Evolutionary conservation across 371 early-diverging fungal species (phyloP), one percentile per base, ranked within the genome.

Genomic region (Blastocladiella emersonii): DNA sequence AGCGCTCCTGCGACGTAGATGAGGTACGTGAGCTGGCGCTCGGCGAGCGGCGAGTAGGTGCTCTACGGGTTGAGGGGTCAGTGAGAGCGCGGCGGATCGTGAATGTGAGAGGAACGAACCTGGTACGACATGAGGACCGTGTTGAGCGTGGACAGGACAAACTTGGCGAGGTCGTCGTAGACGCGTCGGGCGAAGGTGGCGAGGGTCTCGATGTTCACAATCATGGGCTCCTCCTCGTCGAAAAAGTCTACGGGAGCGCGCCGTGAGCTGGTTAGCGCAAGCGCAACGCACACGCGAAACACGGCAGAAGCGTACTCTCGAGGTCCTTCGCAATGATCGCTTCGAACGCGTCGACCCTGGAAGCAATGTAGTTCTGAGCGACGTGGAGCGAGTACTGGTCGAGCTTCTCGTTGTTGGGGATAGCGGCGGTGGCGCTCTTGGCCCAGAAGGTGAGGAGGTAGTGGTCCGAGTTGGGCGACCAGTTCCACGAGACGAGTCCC

Each of bases 381-480:
- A 72, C 67, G 30, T 35, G 27, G 12, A n/a, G n/a, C 6, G 44
- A 15, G 37, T 12, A 59, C 25, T 37, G 32, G 41, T 34, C 27
- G 17, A 59, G 30, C 37, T 32, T 15, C 17, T 32, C 41, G 15
- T 43, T 23, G 36, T 21, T 30, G 37, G 44, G 41, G 21, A 59
- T 25, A 4, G 44, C 7, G 7, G 79, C 37, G 84, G 86, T 78
- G 3, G 85, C 80, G 15, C 86, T 79, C 65, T 86, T 82, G 62
- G 83, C 78, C 94, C 94, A 93, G 67, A 92, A 92, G 3, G 85
- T 81, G 57, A 93, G 73, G 34, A 93, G 72, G 69, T 91, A 91
- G 35, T 76, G 70, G 5, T 88, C 73, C 61, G 87, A 89, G 70
- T 89, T 87, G 34, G 87, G 81, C 36, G 85, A 80, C 82, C 87